Base-by-base conservation (phyloP, 495 filamentous ascomycete genomes). In the Daldinia grandis region DNA sequence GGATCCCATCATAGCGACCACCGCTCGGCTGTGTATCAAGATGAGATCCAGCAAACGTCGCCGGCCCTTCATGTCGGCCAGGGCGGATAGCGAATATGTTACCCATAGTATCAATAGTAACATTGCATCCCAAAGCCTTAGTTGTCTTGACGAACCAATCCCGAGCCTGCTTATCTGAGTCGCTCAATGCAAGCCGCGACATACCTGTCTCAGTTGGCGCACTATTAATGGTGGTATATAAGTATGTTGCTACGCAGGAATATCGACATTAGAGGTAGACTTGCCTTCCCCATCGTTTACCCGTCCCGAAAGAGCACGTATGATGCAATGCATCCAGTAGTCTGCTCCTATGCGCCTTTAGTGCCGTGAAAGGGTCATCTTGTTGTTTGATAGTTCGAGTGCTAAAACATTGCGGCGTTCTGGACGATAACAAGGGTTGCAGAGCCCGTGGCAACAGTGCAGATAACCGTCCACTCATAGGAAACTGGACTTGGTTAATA, bases 1-100 rank as follows among this genome's bases (percentile, higher is more conserved):
- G 77, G 21, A 95, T 91, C 5, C 92, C 92, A 75, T 94, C 92
- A 69, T 91, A 90, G 61, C 92, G 80, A 7, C 92, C 92, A 44
- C 91, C 92, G 9, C 83, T 89, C 0, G 92, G 92, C 77, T 94
- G 90, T 0, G 92, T 93, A 75, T 93, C 92, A 9, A 95, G 80
- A 76, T 95, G 92, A 35, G 87, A 89, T 2, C 92, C 92, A 19
- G 87, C 90, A 67, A 87, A 91, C 1, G 90, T 92, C 1, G 91
- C 66, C 1, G 68, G 68, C 2, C 75, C 72, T 10, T 62, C 28
- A 5, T 57, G 55, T 5, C 73, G 73, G 54, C 91, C 91, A 8
- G 87, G 85, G 25, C 89, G 84, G 3, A 91, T 80, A 4, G 92
- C 92, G 73, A 93, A 95, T 65, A 90, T 91, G 62, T 95, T 95